Percentiles rank a stretch among this genome's conserved stretches.
These are phyloP conservation scores for Paraphoma sp. DNA, from an alignment of 2,329 filamentous ascomycete genomes.

Conservation along the genomic window DNA sequence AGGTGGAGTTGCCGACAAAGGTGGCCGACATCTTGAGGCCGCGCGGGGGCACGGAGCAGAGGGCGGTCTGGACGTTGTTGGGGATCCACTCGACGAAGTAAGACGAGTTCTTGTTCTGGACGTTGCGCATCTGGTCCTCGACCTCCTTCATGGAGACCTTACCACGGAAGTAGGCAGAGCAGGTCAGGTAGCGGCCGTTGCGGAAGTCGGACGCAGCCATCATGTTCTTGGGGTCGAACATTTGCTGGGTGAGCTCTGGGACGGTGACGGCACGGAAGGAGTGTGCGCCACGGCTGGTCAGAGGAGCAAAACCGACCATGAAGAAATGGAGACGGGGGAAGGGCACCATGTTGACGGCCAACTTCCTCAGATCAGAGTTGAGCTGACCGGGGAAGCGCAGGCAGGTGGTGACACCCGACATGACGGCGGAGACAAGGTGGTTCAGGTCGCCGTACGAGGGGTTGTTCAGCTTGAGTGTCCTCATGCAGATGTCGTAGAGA, in stretches of 20 bases:
- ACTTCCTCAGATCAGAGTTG: conserved; percentile 99
- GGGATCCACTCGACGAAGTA: conserved; percentile 99
- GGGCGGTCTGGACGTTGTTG: conserved; percentile 99
- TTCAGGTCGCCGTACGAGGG: conserved; percentile 99
- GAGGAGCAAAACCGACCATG: conserved; percentile 99
- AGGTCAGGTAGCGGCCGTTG: conserved; percentile 99
- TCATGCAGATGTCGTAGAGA: conserved; percentile 99
- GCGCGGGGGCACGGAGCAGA: conserved; percentile 97
- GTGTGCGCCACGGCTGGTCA: conserved; percentile 90
- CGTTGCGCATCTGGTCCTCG: conserved; percentile 99
- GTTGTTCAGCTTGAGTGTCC: conserved; percentile 97
- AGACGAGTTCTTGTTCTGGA: conserved; percentile 99
- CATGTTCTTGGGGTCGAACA: conserved; percentile 99
- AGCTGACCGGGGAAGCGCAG: conserved; percentile 99
- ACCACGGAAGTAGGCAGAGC: conserved; percentile 99
- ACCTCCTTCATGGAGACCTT: conserved; percentile 99
- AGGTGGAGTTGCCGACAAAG: conserved; percentile 99
- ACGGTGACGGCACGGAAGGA: conserved; percentile 98
- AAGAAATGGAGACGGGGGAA: conserved; percentile 99
- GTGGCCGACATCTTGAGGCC: conserved; percentile 99
- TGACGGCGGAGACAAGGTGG: conserved; percentile 99
- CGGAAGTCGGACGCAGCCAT: conserved; percentile 99
- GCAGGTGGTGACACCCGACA: conserved; percentile 99
- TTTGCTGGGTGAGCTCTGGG: conserved; percentile 98
- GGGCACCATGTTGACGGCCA: conserved; percentile 99